phyloP scores from a whole-genome alignment of 139 green algal genomes.

The Pleodorina starrii region DNA sequence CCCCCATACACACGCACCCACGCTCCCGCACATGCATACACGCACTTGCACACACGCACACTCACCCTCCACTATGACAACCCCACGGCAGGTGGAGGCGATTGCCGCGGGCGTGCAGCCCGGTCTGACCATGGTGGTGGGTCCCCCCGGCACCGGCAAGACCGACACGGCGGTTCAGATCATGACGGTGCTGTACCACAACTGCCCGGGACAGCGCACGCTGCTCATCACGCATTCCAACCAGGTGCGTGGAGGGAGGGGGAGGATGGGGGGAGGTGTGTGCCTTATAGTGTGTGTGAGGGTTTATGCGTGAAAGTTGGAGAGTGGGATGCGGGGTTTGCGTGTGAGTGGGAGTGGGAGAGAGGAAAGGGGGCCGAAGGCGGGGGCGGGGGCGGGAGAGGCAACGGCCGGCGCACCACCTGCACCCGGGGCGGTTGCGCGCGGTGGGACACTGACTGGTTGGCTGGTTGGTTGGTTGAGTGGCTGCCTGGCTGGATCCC shows the following conservation, averaged over 20 bases:
- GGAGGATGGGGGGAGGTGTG: neutral
- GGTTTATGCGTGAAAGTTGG: too few relatives aligned
- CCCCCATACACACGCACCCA: neutral
- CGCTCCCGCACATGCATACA: neutral
- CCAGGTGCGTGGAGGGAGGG: constrained; percentile 61
- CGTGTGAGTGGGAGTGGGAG: too few relatives aligned
- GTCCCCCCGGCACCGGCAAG: constrained; percentile 97
- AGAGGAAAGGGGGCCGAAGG: too few relatives aligned
- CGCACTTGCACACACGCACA: neutral
- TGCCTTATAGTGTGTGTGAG: too few relatives aligned
- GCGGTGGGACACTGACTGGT: too few relatives aligned
- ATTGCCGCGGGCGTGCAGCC: constrained; percentile 88
- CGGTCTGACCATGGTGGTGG: constrained; percentile 97
- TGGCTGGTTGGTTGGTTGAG: too few relatives aligned
- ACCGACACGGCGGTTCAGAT: constrained; percentile 97
- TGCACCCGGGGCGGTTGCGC: too few relatives aligned
- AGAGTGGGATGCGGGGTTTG: too few relatives aligned
- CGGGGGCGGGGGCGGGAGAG: too few relatives aligned
- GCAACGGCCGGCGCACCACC: too few relatives aligned
- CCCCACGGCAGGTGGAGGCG: constrained; percentile 74
- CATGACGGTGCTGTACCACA: constrained; percentile 95
- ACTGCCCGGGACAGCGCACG: constrained; percentile 92
- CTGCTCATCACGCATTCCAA: constrained; percentile 99
- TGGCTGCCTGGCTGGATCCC: too few relatives aligned
- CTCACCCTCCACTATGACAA: neutral